Evolutionary conservation across 208 protist genomes (phyloP).

Genomic region (Acanthamoeba castellanii): DNA sequence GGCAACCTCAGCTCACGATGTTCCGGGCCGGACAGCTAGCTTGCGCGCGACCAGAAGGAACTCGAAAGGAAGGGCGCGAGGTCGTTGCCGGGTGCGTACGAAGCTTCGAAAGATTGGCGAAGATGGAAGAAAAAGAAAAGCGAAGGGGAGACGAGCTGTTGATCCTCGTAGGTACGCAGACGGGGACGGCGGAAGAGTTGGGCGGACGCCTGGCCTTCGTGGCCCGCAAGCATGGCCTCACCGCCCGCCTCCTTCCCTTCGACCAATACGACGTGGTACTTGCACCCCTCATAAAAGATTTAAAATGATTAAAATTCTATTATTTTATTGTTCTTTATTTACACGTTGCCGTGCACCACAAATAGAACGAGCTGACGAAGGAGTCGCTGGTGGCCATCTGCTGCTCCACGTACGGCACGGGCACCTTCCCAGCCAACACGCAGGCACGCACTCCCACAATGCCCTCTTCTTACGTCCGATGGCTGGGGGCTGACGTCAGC

Average conservation of each 20-base stretch:
- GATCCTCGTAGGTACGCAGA: slow-evolving; percentile 24
- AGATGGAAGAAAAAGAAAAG: not conserved
- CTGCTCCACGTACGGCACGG: slow-evolving; percentile 68
- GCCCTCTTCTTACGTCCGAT: not conserved
- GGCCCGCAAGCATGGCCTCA: not conserved
- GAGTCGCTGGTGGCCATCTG: slow-evolving; percentile 39
- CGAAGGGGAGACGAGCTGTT: slow-evolving; percentile 2
- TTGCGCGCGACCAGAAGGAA: too few relatives aligned
- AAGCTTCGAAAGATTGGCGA: not conserved
- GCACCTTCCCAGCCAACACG: slow-evolving; percentile 46
- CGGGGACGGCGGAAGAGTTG: slow-evolving; percentile 25
- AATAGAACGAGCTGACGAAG: not conserved
- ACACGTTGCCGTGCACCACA: too few relatives aligned
- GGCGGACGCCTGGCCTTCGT: slow-evolving; percentile 8
- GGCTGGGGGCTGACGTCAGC: not conserved
- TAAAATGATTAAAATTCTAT: not conserved
- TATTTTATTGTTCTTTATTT: not conserved
- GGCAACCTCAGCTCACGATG: too few relatives aligned
- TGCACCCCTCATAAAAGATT: not conserved
- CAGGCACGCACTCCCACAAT: not conserved
- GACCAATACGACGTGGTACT: slow-evolving; percentile 51
- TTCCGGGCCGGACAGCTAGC: too few relatives aligned
- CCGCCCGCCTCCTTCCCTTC: slow-evolving; percentile 34
- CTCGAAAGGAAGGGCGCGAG: too few relatives aligned
- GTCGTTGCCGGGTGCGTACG: too few relatives aligned